Percentiles rank a stretch among this genome's conserved stretches.
Evolutionary conservation across 805 yeast genomes (phyloP).

Genomic region (Candida easanensis): DNA sequence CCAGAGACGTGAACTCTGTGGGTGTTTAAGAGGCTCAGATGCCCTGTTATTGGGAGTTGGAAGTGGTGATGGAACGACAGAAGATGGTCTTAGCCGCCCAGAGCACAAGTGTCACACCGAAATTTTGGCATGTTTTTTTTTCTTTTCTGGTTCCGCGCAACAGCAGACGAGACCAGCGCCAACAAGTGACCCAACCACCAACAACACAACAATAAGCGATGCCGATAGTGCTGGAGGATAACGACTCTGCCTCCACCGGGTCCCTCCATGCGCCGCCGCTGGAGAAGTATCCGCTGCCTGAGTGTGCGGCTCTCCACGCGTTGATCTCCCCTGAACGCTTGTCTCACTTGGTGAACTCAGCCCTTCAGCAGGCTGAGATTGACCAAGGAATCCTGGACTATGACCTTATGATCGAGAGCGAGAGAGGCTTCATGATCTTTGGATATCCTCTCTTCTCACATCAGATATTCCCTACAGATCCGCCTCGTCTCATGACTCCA

Average conservation of each 20-base stretch:
- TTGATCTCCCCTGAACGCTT: conserved; percentile 2
- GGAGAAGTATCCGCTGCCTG: conserved; percentile 8
- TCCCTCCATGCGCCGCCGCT: background rate
- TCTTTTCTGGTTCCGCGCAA: too few species aligned
- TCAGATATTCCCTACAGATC: conserved; percentile 46
- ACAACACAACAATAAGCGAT: background rate
- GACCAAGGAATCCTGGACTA: conserved; percentile 7
- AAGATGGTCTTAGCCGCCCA: too few species aligned
- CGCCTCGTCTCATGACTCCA: conserved; percentile 31
- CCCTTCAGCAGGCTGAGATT: background rate
- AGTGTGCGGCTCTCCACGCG: conserved; percentile 8
- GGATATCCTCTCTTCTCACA: conserved; percentile 52
- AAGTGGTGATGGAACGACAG: too few species aligned
- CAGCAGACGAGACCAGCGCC: too few species aligned
- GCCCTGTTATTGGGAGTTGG: too few species aligned
- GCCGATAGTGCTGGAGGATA: conserved; percentile 11
- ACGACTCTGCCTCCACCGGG: conserved; percentile 5
- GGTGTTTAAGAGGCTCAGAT: too few species aligned
- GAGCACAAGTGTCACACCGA: too few species aligned
- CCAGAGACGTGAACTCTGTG: too few species aligned
- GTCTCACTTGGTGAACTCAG: conserved; percentile 2
- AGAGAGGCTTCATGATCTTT: conserved; percentile 49
- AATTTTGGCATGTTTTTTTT: too few species aligned
- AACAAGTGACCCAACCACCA: too few species aligned
- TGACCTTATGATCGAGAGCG: conserved; percentile 51